Base-by-base conservation (phyloP, 441 rosid genomes). In the Populus trichocarpa region DNA sequence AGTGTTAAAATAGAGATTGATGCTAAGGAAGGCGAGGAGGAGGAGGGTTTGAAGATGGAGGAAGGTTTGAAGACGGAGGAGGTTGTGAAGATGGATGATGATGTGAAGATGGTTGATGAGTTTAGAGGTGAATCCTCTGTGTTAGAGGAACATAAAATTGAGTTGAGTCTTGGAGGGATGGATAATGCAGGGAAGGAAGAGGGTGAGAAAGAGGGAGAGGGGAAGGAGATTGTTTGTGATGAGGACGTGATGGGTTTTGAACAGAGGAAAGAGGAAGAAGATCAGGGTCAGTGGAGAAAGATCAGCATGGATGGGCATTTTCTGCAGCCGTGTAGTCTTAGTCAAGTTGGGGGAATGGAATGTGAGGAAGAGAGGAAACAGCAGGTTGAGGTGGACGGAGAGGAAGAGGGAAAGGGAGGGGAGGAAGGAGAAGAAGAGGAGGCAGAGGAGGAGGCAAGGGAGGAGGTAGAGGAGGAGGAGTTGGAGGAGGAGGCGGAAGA, bases 91-190 rank as follows among this genome's bases (percentile, higher is more conserved):
- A 28, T 28, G 30, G 30, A 28, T 28, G 30, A 28, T 28, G 86
- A 75, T 64, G 78, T 61, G 84, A 75, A 67, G 67, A 75, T 50
- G 64, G 78, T 12, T 67, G 91, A 88, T 26, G 77, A 59, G 73
- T 32, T 40, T 72, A 73, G 11, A 63, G 84, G 42, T 57, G 84
- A 40, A 33, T 8, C 57, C 11, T 63, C 67, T 63, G 67, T 25
- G 33, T 79, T 83, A 73, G 90, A 90, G 84, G 94, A 86, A 81
- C 83, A 85, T 42, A 81, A 74, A n/a, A 84, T 89, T 77, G 87
- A 89, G 71, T 82, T 89, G 85, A 85, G 89, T 85, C 70, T 81
- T 78, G 81, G 81, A 78, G 87, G 83, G 53, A 14, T 42, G 63
- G 81, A 80, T 33, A 75, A 35, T 69, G 22, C 25, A 10, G 61